Percentiles rank a stretch among this genome's conserved stretches.
Conservation (phyloP, 2,329 filamentous ascomycete genomes). For the Drechmeria coniospora region DNA sequence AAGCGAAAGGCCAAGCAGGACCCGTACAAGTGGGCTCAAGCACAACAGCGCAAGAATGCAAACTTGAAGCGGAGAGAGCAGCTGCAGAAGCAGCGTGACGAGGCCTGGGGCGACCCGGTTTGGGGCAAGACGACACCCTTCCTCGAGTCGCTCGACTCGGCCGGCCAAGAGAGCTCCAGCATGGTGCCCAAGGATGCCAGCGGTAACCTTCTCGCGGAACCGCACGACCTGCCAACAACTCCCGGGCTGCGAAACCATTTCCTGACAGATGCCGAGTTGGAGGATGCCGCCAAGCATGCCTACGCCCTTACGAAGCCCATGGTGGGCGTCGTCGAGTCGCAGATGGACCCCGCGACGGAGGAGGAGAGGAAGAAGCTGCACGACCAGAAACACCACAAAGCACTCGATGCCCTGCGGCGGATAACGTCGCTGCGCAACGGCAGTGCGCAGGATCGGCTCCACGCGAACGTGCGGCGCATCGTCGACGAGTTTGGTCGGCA, state of each 20-base stretch:
- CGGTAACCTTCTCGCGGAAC: constrained; percentile 23
- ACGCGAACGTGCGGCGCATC: constrained; percentile 72
- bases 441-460: constrained; percentile 61
- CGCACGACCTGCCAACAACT: constrained; percentile 29
- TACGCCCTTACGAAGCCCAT: constrained; percentile 50
- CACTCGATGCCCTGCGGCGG: constrained; percentile 59
- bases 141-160: constrained; percentile 62
- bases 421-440: constrained; percentile 68
- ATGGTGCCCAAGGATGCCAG: constrained; percentile 21
- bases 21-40: constrained; percentile 68
- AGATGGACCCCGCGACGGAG: constrained; percentile 25
- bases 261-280: constrained; percentile 51
- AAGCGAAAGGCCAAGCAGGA: constrained; percentile 56
- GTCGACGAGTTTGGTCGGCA: constrained; percentile 83
- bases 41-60: constrained; percentile 67
- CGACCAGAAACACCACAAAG: constrained; percentile 45
- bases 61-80: constrained; percentile 63
- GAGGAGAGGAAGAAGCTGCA: constrained; percentile 26
- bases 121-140: constrained; percentile 69
- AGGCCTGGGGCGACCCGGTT: constrained; percentile 60
- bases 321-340: constrained; percentile 16
- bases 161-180: constrained; percentile 29
- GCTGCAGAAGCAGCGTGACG: constrained; percentile 48
- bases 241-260: constrained; percentile 58
- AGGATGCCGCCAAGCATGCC: constrained; percentile 50